Evolutionary conservation across 345 rosid genomes (phyloP).

Genomic region (Ailanthus altissimus): DNA sequence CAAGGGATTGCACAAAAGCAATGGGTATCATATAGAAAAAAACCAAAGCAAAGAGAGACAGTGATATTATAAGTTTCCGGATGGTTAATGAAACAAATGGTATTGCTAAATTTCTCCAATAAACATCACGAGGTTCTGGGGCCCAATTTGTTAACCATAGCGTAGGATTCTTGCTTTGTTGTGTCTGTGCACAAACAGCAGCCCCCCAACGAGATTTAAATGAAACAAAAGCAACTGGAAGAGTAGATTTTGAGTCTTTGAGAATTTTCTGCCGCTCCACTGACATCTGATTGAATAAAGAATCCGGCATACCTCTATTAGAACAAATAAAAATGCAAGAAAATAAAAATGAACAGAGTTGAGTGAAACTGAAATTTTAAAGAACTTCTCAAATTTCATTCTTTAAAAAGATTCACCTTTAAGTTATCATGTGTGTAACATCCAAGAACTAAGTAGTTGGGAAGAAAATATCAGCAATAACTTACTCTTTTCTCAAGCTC

Average conservation of each 20-base stretch:
- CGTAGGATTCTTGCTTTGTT: conserved; percentile 91
- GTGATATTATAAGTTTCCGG: conserved; percentile 67
- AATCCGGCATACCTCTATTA: conserved; percentile 5
- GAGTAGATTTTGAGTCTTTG: conserved; percentile 63
- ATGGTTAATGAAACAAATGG: conserved; percentile 86
- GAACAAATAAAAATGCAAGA: conserved; percentile 4
- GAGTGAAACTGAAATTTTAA: conserved; percentile 7
- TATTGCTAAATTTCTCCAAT: conserved; percentile 91
- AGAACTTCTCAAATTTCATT: not conserved
- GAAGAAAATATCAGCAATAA: conserved; percentile 5
- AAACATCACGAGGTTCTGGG: conserved; percentile 95
- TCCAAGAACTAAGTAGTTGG: not conserved
- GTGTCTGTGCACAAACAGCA: conserved; percentile 98
- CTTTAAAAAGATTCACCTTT: conserved; percentile 4
- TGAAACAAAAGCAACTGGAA: conserved; percentile 88
- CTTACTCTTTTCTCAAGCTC: conserved; percentile 66
- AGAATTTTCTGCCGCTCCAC: conserved; percentile 71
- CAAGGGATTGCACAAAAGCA: conserved; percentile 98
- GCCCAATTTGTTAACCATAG: conserved; percentile 93
- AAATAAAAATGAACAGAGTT: conserved; percentile 7
- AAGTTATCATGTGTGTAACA: not conserved
- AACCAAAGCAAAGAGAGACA: conserved; percentile 77
- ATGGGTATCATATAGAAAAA: conserved; percentile 99
- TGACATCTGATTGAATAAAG: conserved; percentile 57
- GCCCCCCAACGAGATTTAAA: conserved; percentile 97